Conservation (phyloP, 2,329 filamentous ascomycete species). For the Zelopaecilomyces penicillatus region DNA sequence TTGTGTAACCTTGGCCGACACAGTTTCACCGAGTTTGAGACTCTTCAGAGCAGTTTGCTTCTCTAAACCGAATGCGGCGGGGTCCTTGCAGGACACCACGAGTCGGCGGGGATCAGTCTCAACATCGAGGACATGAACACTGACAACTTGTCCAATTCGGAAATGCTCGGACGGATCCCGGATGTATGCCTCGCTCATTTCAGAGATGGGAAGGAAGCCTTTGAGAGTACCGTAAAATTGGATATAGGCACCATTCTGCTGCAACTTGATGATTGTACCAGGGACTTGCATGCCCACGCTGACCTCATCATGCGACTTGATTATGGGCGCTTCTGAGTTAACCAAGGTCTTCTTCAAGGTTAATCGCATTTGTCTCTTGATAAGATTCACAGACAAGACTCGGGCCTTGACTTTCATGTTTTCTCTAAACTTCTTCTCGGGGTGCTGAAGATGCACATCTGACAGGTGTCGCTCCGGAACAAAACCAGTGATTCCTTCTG, state of each 20-base stretch:
- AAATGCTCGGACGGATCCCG: constrained; percentile 85
- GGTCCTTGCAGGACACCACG: constrained; percentile 88
- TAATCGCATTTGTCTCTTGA: constrained; percentile 71
- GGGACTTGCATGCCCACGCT: constrained; percentile 67
- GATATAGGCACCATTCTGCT: constrained; percentile 72
- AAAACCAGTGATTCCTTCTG: constrained; percentile 81
- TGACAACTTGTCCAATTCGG: constrained; percentile 81
- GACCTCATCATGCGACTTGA: constrained; percentile 70
- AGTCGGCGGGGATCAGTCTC: constrained; percentile 63
- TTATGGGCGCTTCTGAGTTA: constrained; percentile 75
- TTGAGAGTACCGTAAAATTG: constrained; percentile 82
- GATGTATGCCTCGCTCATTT: constrained; percentile 98
- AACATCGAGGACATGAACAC: constrained; percentile 76
- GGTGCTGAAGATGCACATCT: constrained; percentile 79
- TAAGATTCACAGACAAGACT: constrained; percentile 69
- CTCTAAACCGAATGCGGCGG: constrained; percentile 63
- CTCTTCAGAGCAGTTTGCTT: constrained; percentile 70
- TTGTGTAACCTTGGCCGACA: constrained; percentile 72
- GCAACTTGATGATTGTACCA: constrained; percentile 78
- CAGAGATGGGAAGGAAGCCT: constrained; percentile 83
- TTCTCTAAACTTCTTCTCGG: constrained; percentile 92
- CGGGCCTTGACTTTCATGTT: constrained; percentile 77
- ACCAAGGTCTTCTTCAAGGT: constrained; percentile 93
- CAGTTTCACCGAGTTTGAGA: constrained; percentile 63
- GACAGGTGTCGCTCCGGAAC: constrained; percentile 83